These are phyloP conservation scores for Uronychia binucleata DNA, from an alignment of 73 alveolate species.

Conservation along the genomic window DNA sequence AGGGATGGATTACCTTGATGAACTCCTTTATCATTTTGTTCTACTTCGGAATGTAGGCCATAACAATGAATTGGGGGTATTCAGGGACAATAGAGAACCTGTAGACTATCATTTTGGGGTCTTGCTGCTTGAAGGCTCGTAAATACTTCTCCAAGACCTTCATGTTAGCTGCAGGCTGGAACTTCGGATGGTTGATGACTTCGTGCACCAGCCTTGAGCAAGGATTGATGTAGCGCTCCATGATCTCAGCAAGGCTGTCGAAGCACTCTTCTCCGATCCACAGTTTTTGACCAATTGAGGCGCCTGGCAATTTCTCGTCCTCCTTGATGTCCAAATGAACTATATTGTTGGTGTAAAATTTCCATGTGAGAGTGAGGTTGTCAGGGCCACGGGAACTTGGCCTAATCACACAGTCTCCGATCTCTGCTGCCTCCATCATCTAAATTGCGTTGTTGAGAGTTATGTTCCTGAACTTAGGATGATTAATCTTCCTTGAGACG, in stretches of 20 bases:
- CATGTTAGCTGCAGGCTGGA: conserved; percentile 59
- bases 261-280: conserved; percentile 73
- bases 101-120: conserved; percentile 77
- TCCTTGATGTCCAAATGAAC: conserved; percentile 90
- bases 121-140: conserved; percentile 75
- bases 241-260: conserved; percentile 87
- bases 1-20: conserved; percentile 92
- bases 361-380: conserved; percentile 90
- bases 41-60: conserved; percentile 85
- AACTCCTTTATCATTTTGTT: conserved; percentile 70
- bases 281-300: conserved; percentile 75
- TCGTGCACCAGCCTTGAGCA: conserved; percentile 76
- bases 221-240: conserved; percentile 87
- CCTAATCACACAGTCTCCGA: conserved; percentile 92
- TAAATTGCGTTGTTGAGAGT: conserved; percentile 75
- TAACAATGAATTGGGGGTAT: conserved; percentile 83
- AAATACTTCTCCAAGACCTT: conserved; percentile 79
- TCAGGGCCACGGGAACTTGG: conserved; percentile 87
- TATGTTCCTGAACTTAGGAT: conserved; percentile 86
- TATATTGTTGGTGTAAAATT: conserved; percentile 80
- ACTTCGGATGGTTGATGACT: conserved; percentile 71
- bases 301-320: conserved; percentile 81
- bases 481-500: conserved; percentile 80
- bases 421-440: conserved; percentile 70
- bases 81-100: conserved; percentile 78